phyloP scores from a whole-genome alignment of 345 rosid species.

The Eucalyptus brandiana region DNA sequence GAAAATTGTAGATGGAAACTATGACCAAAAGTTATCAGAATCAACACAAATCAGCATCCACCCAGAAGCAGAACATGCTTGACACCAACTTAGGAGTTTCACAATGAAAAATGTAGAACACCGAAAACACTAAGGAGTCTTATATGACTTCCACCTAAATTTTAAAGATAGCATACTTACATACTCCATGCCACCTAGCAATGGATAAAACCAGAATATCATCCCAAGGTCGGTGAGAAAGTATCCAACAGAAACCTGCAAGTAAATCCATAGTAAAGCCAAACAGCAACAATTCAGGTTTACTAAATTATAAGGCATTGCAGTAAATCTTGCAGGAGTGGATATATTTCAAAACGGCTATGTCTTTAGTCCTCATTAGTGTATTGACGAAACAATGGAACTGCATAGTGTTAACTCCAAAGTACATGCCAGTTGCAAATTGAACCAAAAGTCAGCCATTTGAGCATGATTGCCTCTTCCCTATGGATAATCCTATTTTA shows the following conservation, averaged over 20 bases:
- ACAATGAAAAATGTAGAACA: neutral
- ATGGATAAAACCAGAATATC: slow-evolving; percentile 55
- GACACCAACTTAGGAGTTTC: neutral
- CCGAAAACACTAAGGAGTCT: neutral
- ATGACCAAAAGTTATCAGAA: neutral
- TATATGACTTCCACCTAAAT: neutral
- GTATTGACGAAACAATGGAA: neutral
- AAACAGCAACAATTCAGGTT: neutral
- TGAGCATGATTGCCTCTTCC: neutral
- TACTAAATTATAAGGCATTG: neutral
- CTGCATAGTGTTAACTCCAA: neutral
- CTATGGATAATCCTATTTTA: neutral
- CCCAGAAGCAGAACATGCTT: neutral
- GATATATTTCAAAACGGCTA: neutral
- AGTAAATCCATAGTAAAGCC: neutral
- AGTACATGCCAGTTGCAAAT: neutral
- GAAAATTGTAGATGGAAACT: neutral
- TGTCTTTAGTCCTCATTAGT: neutral
- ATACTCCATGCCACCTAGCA: slow-evolving; percentile 51
- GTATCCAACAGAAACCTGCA: slow-evolving; percentile 50
- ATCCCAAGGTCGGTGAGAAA: slow-evolving; percentile 40
- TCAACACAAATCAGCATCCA: neutral
- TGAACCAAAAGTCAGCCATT: neutral
- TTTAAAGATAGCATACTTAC: slow-evolving; percentile 11
- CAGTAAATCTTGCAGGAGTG: neutral